Conservation (phyloP, 345 rosid species). For the Cardiospermum halicacabum region DNA sequence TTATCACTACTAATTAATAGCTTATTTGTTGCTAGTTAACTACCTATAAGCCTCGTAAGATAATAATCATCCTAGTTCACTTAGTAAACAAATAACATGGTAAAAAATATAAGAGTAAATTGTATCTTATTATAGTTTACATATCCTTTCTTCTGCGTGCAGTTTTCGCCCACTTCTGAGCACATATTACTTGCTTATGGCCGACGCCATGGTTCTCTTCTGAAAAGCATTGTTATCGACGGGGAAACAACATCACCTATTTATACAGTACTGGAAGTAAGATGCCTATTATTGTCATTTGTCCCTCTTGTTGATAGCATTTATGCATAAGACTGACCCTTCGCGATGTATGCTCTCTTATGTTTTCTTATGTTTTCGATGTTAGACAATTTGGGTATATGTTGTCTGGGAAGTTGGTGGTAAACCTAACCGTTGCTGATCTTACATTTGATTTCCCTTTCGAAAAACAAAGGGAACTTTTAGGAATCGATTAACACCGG, state of each 20-base stretch:
- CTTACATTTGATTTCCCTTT: too few species aligned
- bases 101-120: too few species aligned
- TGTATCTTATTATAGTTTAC: too few species aligned
- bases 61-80: too few species aligned
- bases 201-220: constrained; percentile 88
- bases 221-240: constrained; percentile 81
- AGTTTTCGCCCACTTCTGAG: constrained; percentile 98
- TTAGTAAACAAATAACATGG: too few species aligned
- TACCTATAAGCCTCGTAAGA: too few species aligned
- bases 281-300: constrained; percentile 1
- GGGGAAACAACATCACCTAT: constrained; percentile 76
- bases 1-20: too few species aligned
- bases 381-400: not conserved
- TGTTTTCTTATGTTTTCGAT: too few species aligned
- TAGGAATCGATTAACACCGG: not conserved
- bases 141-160: constrained; percentile 29
- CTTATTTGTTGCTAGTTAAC: too few species aligned
- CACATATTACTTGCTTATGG: constrained; percentile 94
- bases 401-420: not conserved
- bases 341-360: not conserved
- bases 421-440: not conserved
- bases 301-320: not conserved
- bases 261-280: constrained; percentile 93
- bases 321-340: not conserved
- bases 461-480: not conserved